A percentile compares a stretch with the other conserved stretches of the same genome.
phyloP scores from a whole-genome alignment of 2,329 filamentous ascomycete species.

The Aspergillus viridinutans region DNA sequence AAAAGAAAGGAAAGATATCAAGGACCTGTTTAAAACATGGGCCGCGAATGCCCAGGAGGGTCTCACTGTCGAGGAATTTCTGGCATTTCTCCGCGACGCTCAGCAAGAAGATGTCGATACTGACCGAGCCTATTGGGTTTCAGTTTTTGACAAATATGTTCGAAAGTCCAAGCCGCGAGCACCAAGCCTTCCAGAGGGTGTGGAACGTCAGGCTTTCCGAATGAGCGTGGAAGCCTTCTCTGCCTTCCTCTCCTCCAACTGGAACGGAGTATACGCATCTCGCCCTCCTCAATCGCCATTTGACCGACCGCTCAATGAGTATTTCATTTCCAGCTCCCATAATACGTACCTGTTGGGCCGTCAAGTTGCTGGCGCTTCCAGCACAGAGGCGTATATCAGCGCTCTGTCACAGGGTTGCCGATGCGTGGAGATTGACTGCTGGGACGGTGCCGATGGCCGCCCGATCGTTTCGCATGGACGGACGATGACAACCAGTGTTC shows the following conservation, averaged over 20 bases:
- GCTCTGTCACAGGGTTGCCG: slow-evolving; percentile 85
- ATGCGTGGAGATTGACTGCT: slow-evolving; percentile 96
- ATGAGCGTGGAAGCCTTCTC: slow-evolving; percentile 79
- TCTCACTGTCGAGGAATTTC: slow-evolving; percentile 69
- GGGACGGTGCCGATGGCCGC: slow-evolving; percentile 84
- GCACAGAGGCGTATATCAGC: slow-evolving; percentile 89
- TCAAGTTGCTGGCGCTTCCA: slow-evolving; percentile 84
- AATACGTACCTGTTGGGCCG: slow-evolving; percentile 94
- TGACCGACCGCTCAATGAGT: slow-evolving; percentile 86
- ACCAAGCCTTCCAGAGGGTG: slow-evolving; percentile 40
- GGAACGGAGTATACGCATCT: slow-evolving; percentile 64
- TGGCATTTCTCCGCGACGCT: slow-evolving; percentile 65
- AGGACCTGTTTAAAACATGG: slow-evolving; percentile 63
- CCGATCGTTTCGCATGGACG: slow-evolving; percentile 88
- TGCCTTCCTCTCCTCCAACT: slow-evolving; percentile 68
- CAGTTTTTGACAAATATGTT: slow-evolving; percentile 66
- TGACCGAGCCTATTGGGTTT: slow-evolving; percentile 64
- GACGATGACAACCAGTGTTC: slow-evolving; percentile 81
- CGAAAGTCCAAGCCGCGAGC: slow-evolving; percentile 54
- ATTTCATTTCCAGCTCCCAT: slow-evolving; percentile 97
- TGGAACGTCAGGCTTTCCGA: slow-evolving; percentile 46
- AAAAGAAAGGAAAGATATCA: slow-evolving; percentile 79
- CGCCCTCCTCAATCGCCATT: slow-evolving; percentile 61
- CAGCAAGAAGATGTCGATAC: slow-evolving; percentile 73
- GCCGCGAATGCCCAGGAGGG: slow-evolving; percentile 58